These are phyloP conservation scores for Austroboletus niveus DNA, from an alignment of 1,284 basidiomycete genomes.

Conservation along the genomic window DNA sequence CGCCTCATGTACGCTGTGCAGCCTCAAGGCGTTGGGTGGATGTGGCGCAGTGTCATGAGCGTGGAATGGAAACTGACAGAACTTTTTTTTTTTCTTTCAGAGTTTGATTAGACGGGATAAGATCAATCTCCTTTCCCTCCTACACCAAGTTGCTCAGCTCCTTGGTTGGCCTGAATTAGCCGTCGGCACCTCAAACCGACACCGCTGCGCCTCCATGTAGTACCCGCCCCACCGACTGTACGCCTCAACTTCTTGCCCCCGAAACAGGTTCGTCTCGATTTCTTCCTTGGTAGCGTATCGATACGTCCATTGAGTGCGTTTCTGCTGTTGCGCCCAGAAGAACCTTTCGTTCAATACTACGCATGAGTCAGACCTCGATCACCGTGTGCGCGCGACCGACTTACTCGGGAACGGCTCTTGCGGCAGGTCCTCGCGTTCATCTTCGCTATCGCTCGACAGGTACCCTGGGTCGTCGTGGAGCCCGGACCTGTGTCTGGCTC, in stretches of 20 bases:
- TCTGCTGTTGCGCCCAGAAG: neutral
- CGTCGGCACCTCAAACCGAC: conserved; percentile 3
- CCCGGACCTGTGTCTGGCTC: neutral
- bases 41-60: conserved; percentile 24
- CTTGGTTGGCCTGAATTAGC: neutral
- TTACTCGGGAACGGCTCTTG: conserved; percentile 24
- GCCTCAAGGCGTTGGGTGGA: conserved; percentile 29
- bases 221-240: no score
- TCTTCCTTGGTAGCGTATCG: conserved; percentile 33
- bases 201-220: conserved; percentile 1
- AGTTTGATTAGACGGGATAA: conserved; percentile 22
- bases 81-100: no score
- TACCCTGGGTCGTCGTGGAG: neutral
- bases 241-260: conserved; percentile 5
- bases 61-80: neutral
- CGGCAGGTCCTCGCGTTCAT: conserved; percentile 2
- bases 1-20: conserved; percentile 21
- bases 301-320: conserved; percentile 22
- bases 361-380: conserved; percentile 10
- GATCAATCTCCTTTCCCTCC: conserved; percentile 3
- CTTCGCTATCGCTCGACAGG: conserved; percentile 16
- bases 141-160: conserved; percentile 1
- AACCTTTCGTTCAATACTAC: neutral
- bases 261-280: conserved; percentile 28
- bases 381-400: conserved; percentile 4